These are phyloP conservation scores for Penicillium arizonense DNA, from an alignment of 495 filamentous ascomycete species.

Conservation along the genomic window DNA sequence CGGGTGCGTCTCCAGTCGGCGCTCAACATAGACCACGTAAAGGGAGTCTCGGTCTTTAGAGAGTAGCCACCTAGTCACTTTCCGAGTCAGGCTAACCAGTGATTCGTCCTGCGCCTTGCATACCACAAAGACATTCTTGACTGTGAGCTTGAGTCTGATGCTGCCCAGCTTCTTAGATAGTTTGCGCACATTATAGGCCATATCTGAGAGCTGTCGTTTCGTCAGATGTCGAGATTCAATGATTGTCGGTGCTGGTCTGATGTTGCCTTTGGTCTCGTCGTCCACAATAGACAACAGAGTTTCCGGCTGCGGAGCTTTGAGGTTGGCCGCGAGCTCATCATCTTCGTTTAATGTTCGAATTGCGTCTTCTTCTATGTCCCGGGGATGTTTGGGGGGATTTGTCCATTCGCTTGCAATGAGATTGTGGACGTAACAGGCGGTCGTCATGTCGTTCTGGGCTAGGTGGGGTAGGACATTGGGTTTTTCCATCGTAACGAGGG, in stretches of 20 bases:
- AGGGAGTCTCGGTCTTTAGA: slow-evolving; percentile 62
- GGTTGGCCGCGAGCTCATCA: slow-evolving; percentile 18
- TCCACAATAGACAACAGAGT: slow-evolving; percentile 18
- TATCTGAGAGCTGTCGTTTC: slow-evolving; percentile 89
- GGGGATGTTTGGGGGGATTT: slow-evolving; percentile 9
- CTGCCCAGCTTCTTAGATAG: slow-evolving; percentile 80
- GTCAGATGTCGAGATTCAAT: slow-evolving; percentile 70
- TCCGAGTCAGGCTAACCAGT: slow-evolving; percentile 74
- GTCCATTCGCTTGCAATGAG: slow-evolving; percentile 62
- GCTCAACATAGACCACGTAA: slow-evolving; percentile 79
- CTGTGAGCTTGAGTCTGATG: slow-evolving; percentile 74
- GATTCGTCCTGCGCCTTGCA: slow-evolving; percentile 85
- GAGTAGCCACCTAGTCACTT: slow-evolving; percentile 84
- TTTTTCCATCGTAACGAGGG: slow-evolving; percentile 63
- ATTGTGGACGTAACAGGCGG: slow-evolving; percentile 81
- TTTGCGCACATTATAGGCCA: slow-evolving; percentile 93
- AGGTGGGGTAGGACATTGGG: slow-evolving; percentile 37
- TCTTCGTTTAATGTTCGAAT: slow-evolving; percentile 19
- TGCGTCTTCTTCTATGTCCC: slow-evolving; percentile 30
- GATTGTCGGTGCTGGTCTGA: slow-evolving; percentile 27
- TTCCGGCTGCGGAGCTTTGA: slow-evolving; percentile 15
- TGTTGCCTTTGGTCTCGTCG: slow-evolving; percentile 14
- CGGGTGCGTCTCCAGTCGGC: slow-evolving; percentile 64
- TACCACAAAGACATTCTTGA: slow-evolving; percentile 81
- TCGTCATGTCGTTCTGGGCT: slow-evolving; percentile 45